phyloP scores from a whole-genome alignment of 2,329 filamentous ascomycete genomes.

The Colletotrichum camelliae region DNA sequence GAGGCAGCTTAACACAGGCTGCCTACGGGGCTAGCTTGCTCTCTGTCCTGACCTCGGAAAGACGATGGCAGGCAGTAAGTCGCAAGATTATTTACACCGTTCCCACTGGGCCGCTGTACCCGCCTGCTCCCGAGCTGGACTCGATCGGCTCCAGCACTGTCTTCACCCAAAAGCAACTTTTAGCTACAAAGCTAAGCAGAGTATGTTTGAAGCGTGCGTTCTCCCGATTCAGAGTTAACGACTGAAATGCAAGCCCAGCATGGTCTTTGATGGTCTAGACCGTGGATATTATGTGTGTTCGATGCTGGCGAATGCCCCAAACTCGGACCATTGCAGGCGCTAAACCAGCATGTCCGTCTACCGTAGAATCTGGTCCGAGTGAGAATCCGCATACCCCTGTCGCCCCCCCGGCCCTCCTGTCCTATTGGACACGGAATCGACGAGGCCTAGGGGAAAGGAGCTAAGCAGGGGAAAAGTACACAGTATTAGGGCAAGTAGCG shows the following conservation, averaged over 20 bases:
- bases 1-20: not conserved
- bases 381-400: too few relatives aligned
- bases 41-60: not conserved
- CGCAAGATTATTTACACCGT: not conserved
- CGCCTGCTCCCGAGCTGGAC: not conserved
- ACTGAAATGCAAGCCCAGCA: not conserved
- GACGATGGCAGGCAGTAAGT: not conserved
- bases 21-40: too few relatives aligned
- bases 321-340: not conserved
- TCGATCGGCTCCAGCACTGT: not conserved
- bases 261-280: not conserved
- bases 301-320: not conserved
- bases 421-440: too few relatives aligned
- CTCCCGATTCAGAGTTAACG: not conserved
- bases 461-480: too few relatives aligned
- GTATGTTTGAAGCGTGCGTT: not conserved
- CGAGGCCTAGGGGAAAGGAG: too few relatives aligned
- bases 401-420: too few relatives aligned
- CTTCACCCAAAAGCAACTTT: not conserved
- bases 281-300: not conserved
- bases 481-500: too few relatives aligned
- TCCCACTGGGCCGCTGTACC: not conserved
- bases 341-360: not conserved
- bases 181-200: not conserved
- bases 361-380: too few relatives aligned